phyloP scores from a whole-genome alignment of 352 stramenopile species.

The Phytophthora capsici region DNA sequence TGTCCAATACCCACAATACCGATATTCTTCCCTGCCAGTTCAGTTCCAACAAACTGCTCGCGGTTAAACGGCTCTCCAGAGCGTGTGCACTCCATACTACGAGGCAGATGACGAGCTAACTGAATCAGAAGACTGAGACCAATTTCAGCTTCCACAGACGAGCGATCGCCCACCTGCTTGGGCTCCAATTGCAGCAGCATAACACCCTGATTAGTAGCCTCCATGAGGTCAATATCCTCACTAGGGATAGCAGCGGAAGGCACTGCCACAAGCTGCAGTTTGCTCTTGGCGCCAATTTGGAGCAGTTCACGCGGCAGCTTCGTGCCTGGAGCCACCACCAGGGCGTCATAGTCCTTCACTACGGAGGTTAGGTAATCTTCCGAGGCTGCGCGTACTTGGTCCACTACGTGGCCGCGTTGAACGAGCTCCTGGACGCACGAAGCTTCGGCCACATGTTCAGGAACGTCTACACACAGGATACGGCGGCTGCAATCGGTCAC shows the following conservation, averaged over 20 bases:
- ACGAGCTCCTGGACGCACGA: slow-evolving; percentile 74
- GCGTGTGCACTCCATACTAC: slow-evolving; percentile 51
- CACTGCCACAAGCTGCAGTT: slow-evolving; percentile 65
- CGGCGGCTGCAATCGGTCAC: slow-evolving; percentile 30
- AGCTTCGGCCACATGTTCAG: slow-evolving; percentile 49
- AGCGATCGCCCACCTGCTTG: slow-evolving; percentile 75
- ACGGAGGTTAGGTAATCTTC: slow-evolving; percentile 39
- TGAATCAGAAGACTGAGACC: slow-evolving; percentile 71
- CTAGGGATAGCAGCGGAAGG: slow-evolving; percentile 65
- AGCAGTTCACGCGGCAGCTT: slow-evolving; percentile 55
- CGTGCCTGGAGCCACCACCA: slow-evolving; percentile 62
- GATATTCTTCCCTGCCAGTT: slow-evolving; percentile 67
- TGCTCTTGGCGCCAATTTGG: slow-evolving; percentile 42
- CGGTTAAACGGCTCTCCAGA: slow-evolving; percentile 36
- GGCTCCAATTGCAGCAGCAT: slow-evolving; percentile 80
- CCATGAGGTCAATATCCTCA: slow-evolving; percentile 71
- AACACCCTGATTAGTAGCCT: slow-evolving; percentile 76
- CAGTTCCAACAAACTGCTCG: slow-evolving; percentile 63
- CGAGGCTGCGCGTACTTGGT: slow-evolving; percentile 49
- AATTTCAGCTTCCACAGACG: slow-evolving; percentile 79
- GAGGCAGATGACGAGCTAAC: slow-evolving; percentile 63
- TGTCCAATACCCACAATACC: slow-evolving; percentile 80
- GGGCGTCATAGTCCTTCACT: slow-evolving; percentile 63
- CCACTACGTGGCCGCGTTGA: slow-evolving; percentile 70
- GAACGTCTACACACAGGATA: slow-evolving; percentile 73